Evolutionary conservation across 345 rosid species (phyloP).

Genomic region (Nasturtium officinale): DNA sequence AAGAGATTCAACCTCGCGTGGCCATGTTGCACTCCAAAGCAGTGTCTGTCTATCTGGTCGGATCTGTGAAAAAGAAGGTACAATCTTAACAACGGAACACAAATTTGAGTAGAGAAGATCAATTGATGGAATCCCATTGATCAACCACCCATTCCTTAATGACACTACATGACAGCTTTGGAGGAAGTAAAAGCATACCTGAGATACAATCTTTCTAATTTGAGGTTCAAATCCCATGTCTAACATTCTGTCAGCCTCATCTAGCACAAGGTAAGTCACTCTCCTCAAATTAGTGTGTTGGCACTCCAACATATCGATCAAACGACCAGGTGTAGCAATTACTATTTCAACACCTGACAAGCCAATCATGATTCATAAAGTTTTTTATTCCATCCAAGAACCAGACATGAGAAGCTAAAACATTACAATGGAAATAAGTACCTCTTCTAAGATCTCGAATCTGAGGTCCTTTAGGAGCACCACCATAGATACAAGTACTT

Average conservation of each 20-base stretch:
- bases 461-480: slow-evolving; percentile 98
- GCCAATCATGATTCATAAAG: slow-evolving; percentile 14
- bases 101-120: background rate
- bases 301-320: slow-evolving; percentile 92
- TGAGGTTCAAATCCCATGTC: slow-evolving; percentile 99
- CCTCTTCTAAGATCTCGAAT: slow-evolving; percentile 94
- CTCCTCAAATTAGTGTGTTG: slow-evolving; percentile 78
- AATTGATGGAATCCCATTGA: background rate
- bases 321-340: slow-evolving; percentile 97
- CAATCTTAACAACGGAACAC: background rate
- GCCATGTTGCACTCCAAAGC: slow-evolving; percentile 99
- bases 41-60: slow-evolving; percentile 97
- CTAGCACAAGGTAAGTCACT: slow-evolving; percentile 94
- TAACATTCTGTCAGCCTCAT: slow-evolving; percentile 97
- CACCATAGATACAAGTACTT: slow-evolving; percentile 93
- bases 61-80: slow-evolving; percentile 54
- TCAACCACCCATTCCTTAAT: background rate
- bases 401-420: background rate
- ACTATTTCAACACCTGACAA: slow-evolving; percentile 86
- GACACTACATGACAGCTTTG: slow-evolving; percentile 1
- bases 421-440: slow-evolving; percentile 21
- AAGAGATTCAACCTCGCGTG: slow-evolving; percentile 84
- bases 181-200: slow-evolving; percentile 49
- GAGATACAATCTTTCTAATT: slow-evolving; percentile 82
- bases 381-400: slow-evolving; percentile 8